These are phyloP conservation scores for Litchi chinensis DNA, from an alignment of 345 rosid genomes.

Conservation along the genomic window DNA sequence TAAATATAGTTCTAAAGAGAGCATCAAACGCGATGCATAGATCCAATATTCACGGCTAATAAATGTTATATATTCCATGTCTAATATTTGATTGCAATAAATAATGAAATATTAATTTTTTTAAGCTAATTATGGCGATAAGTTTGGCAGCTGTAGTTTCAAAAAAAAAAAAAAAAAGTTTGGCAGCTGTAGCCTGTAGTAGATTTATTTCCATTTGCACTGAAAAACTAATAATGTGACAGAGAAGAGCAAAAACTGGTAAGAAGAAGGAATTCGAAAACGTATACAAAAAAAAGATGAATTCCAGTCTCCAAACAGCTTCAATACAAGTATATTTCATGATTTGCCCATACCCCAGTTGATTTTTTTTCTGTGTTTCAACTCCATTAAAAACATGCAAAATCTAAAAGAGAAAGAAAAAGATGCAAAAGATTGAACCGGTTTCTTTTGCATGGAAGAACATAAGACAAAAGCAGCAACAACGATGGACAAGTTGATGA, in stretches of 20 bases:
- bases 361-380: no score
- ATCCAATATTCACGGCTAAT: neutral
- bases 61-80: neutral
- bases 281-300: neutral
- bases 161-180: no score
- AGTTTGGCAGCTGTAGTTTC: neutral
- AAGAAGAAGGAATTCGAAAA: neutral
- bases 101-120: neutral
- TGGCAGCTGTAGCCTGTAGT: no score
- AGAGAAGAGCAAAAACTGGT: neutral
- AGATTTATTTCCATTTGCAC: neutral
- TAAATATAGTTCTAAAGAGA: neutral
- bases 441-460: neutral
- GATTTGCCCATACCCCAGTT: no score
- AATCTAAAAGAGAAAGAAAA: neutral
- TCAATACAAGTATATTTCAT: no score
- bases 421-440: neutral
- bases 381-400: neutral
- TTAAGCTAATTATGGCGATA: neutral
- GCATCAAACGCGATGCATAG: neutral
- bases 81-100: neutral
- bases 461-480: neutral
- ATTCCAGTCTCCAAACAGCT: neutral
- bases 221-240: neutral
- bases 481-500: neutral